Percentiles rank a stretch among this genome's conserved stretches.
These are phyloP conservation scores for Beauveria bassiana DNA, from an alignment of 2,329 filamentous ascomycete species.

Conservation along the genomic window DNA sequence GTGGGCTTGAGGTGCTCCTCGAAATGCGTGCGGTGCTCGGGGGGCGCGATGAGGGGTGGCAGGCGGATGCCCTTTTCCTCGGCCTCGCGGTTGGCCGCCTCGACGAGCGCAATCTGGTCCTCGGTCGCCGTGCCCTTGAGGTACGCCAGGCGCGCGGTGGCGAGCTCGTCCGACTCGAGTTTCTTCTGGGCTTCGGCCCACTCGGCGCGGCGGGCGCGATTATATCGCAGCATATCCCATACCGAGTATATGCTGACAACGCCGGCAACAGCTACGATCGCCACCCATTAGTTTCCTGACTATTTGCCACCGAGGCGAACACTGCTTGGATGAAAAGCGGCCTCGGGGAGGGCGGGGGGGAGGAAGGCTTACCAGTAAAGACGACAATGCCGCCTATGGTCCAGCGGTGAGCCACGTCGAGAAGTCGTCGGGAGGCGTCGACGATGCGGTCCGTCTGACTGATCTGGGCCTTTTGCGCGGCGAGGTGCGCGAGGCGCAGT, in stretches of 20 bases:
- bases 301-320: background rate
- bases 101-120: conserved; percentile 48
- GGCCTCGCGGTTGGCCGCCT: conserved; percentile 45
- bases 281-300: background rate
- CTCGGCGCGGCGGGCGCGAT: conserved; percentile 51
- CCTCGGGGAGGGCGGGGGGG: background rate
- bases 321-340: background rate
- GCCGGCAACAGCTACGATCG: conserved; percentile 41
- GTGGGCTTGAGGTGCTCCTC: conserved; percentile 27
- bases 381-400: conserved; percentile 47
- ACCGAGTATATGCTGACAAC: conserved; percentile 52
- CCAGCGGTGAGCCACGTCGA: conserved; percentile 49
- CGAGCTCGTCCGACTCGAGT: conserved; percentile 46
- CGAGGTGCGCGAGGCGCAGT: conserved; percentile 58
- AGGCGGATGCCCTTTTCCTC: conserved; percentile 37
- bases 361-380: conserved; percentile 43
- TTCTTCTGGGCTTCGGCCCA: conserved; percentile 49
- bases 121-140: conserved; percentile 49
- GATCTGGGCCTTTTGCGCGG: conserved; percentile 52
- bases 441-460: conserved; percentile 46
- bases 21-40: conserved; percentile 30
- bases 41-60: conserved; percentile 42
- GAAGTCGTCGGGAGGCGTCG: conserved; percentile 38
- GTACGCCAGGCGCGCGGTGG: conserved; percentile 51
- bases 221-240: conserved; percentile 54